Evolutionary conservation across 805 yeast species (phyloP), one percentile per base, ranked within the genome.

Genomic region (Kazachstania taianensis): DNA sequence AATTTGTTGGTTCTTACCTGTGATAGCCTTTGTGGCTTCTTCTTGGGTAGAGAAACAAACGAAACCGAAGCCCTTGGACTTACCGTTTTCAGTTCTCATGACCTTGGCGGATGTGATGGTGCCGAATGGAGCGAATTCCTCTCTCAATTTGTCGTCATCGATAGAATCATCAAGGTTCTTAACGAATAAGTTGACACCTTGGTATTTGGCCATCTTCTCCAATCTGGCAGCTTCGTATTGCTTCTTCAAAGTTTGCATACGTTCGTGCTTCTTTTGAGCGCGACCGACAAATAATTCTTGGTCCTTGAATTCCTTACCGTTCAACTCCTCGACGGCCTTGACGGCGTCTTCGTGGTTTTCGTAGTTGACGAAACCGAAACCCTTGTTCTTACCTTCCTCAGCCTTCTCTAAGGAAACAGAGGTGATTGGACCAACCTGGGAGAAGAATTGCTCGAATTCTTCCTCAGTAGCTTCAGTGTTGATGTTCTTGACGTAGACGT

Each of bases 211-310:
- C 61, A 84, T 69, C 66, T 84, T 84, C 71, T 92, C 97, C 62
- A 81, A 73, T 63, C 94, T 79, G 52, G 81, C 79, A 51, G 82
- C 75, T 69, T 92, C 97, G 70, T 84, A 80, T 70, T 85, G 94
- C 69, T 80, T 81, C 73, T 82, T 85, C 66, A 92, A 81, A 68
- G 86, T 94, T 70, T 85, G 94, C 59, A 79, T 66, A 73, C 98
- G 87, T 76, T 92, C 98, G 66, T 82, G 74, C 77, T 86, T 89
- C 86, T 86, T 89, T 73, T 92, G 98, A 52, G 98, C 98, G 69
- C 98, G 85, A 57, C 96, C 96, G 57, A 89, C 98, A 64, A 78
- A 92, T 48, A 92, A 67, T 65, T 70, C 75, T 70, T 83, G 84
- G 57, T 92, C 94, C 55, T 75, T 77, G 62, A 80, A 63, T 60